Conservation (phyloP, 202 grass and related monocot species). For the Musa balbisiana region DNA sequence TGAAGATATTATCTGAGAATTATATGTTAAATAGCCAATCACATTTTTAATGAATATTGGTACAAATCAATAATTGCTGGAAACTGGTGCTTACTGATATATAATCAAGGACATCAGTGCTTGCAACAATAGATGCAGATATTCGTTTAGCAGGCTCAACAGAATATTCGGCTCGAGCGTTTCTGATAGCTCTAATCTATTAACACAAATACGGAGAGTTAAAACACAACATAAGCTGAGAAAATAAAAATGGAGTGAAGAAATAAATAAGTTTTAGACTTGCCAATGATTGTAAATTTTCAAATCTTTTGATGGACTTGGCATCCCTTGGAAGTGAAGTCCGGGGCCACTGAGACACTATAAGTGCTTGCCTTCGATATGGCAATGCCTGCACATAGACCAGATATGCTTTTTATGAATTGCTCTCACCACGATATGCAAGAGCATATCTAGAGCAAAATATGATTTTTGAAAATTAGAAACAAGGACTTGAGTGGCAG, state of each 20-base stretch:
- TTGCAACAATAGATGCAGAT: slow-evolving; percentile 89
- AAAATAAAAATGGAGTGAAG: neutral
- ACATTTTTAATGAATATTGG: neutral
- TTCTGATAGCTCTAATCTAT: slow-evolving; percentile 88
- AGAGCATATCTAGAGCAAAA: slow-evolving; percentile 14
- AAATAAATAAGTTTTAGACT: slow-evolving; percentile 20
- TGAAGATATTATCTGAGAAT: too few species aligned
- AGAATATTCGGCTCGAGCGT: slow-evolving; percentile 91
- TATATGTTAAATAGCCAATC: neutral
- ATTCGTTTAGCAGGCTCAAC: slow-evolving; percentile 93
- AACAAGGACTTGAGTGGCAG: neutral
- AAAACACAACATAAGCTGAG: slow-evolving; percentile 8
- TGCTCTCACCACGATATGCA: slow-evolving; percentile 20
- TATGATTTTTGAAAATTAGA: neutral
- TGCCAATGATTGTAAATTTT: slow-evolving; percentile 95
- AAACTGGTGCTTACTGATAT: slow-evolving; percentile 52
- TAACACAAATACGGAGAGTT: slow-evolving; percentile 9
- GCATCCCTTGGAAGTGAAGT: slow-evolving; percentile 67
- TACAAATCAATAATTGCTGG: neutral
- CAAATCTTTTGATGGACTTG: slow-evolving; percentile 78
- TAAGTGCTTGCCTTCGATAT: slow-evolving; percentile 70
- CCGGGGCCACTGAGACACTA: slow-evolving; percentile 65
- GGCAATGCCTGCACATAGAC: slow-evolving; percentile 57
- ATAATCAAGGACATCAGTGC: slow-evolving; percentile 64
- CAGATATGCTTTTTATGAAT: slow-evolving; percentile 14